A percentile compares a stretch with the other conserved stretches of the same genome.
These are phyloP conservation scores for Leccinum rimulosum DNA, from an alignment of 768 basidiomycete genomes.

Conservation along the genomic window DNA sequence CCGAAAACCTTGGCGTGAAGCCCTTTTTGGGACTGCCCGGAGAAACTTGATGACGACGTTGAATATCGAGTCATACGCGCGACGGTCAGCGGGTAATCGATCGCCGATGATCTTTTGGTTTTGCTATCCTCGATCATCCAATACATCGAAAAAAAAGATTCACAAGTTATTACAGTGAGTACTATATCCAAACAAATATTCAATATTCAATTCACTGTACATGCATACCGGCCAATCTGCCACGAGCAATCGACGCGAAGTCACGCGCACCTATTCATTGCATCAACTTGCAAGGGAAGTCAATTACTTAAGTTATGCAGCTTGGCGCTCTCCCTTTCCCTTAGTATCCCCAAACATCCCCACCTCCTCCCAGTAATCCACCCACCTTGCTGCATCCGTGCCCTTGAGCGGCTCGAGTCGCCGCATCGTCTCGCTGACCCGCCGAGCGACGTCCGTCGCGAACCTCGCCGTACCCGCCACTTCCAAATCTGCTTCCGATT, in stretches of 20 bases:
- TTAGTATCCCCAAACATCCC: not conserved
- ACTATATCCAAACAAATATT: too few species aligned
- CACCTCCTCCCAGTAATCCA: not conserved
- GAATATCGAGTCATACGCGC: too few species aligned
- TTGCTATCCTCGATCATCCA: too few species aligned
- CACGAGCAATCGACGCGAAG: too few species aligned
- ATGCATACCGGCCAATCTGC: not conserved
- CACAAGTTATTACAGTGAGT: too few species aligned
- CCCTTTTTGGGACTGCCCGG: too few species aligned
- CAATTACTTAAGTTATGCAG: not conserved
- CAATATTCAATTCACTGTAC: not conserved
- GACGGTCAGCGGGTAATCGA: too few species aligned
- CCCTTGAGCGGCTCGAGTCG: not conserved
- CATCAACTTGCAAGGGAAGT: not conserved
- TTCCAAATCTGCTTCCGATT: not conserved
- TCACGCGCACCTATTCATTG: not conserved
- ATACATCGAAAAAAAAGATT: too few species aligned
- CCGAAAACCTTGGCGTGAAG: too few species aligned
- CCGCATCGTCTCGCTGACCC: not conserved
- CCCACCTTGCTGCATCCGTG: not conserved
- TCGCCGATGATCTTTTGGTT: too few species aligned
- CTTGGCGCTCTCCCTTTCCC: not conserved
- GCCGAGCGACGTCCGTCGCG: not conserved
- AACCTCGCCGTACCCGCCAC: not conserved
- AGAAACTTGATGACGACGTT: too few species aligned